Evolutionary conservation across 202 grass and related monocot species (phyloP).

Genomic region (Tripidium arundinaceum): DNA sequence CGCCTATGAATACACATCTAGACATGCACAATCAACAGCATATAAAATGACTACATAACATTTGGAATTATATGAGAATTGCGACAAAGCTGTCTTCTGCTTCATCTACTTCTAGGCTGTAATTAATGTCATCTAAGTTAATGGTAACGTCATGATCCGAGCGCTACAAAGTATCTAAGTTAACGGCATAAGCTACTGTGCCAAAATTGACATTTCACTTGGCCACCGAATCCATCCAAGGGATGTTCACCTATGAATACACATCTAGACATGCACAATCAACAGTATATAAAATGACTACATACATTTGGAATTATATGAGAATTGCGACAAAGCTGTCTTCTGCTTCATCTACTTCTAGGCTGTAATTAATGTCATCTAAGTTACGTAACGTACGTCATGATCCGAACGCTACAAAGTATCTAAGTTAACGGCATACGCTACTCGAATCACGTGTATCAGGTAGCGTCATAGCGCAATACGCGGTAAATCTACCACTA

Average conservation of each 20-base stretch:
- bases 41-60: neutral
- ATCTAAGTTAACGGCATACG: neutral
- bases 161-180: neutral
- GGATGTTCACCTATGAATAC: neutral
- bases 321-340: constrained; percentile 1
- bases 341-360: neutral
- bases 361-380: neutral
- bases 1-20: neutral
- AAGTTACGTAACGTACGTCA: neutral
- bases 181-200: neutral
- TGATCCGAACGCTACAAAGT: neutral
- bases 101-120: neutral
- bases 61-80: neutral
- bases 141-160: neutral
- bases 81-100: neutral
- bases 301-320: neutral
- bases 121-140: neutral
- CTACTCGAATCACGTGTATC: neutral
- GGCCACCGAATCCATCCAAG: neutral
- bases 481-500: neutral
- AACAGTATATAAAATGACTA: neutral
- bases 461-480: neutral
- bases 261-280: constrained; percentile 1
- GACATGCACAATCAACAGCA: neutral
- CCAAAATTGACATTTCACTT: neutral